Percentiles rank a stretch among this genome's conserved stretches.
These are phyloP conservation scores for Aspergillus steynii DNA, from an alignment of 495 filamentous ascomycete genomes.

Conservation along the genomic window DNA sequence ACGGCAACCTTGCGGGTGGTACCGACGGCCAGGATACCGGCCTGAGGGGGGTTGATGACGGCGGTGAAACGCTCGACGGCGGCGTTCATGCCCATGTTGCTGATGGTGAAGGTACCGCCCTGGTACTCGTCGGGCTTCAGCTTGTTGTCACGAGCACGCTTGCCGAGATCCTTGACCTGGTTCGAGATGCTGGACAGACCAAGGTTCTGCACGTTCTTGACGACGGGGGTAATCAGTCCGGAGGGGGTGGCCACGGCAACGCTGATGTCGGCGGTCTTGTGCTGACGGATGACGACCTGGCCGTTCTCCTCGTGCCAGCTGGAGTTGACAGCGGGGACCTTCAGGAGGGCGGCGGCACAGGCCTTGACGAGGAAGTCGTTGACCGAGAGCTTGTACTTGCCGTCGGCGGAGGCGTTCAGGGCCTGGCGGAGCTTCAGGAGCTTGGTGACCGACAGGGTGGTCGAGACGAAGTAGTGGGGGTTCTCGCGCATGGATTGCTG, in stretches of 20 bases:
- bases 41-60: conserved; percentile 98
- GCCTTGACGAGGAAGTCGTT: conserved; percentile 99
- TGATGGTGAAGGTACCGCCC: conserved; percentile 98
- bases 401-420: conserved; percentile 82
- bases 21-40: conserved; percentile 92
- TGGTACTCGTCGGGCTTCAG: conserved; percentile 99
- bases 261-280: conserved; percentile 84
- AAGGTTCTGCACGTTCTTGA: conserved; percentile 78
- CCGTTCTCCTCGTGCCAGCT: conserved; percentile 84
- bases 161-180: conserved; percentile 91
- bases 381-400: conserved; percentile 97
- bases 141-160: conserved; percentile 94
- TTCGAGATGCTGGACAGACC: conserved; percentile 85
- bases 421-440: conserved; percentile 94
- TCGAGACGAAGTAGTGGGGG: conserved; percentile 96
- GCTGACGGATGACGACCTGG: conserved; percentile 79
- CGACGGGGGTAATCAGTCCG: conserved; percentile 97
- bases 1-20: conserved; percentile 93
- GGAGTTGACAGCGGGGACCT: conserved; percentile 94
- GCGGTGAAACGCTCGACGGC: conserved; percentile 98
- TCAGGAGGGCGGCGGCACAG: conserved; percentile 80
- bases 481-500: conserved; percentile 87
- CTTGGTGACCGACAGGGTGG: conserved; percentile 85
- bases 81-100: conserved; percentile 99
- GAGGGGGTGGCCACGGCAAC: conserved; percentile 93